Base-by-base conservation (phyloP, 1,284 basidiomycete genomes). In the Agaricales sp. region DNA sequence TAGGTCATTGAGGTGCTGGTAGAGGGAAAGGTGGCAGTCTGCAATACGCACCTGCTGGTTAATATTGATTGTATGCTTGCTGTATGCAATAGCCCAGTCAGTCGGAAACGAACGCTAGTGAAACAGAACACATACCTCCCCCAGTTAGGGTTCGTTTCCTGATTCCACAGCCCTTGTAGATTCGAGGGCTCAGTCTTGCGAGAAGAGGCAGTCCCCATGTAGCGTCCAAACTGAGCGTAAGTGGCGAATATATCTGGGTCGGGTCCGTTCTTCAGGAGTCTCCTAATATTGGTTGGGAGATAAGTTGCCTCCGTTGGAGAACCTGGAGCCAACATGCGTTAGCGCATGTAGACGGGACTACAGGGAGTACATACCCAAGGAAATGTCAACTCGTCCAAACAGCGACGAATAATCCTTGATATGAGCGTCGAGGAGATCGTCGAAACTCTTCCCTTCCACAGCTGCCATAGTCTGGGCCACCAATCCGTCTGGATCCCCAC, bases 151-250 rank as follows among this genome's bases (percentile, higher is more conserved):
- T 35, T 47, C 1, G 51, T 24, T 4, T 49, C 50, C 21, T 53
- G 46, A 21, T 57, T 57, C 56, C 56, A 58, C n/a, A 58, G 20
- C 12, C 43, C 48, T 47, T 39, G 30, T 45, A 50, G 46, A 16
- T 50, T 54, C 4, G 53, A 51, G 21, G 53, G 49, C 45, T 54
- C 53, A 1, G 53, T 52, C 3, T 49, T 51, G 23, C 53, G 44
- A 4, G 53, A 54, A 13, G 53, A 54, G 4, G 53, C 49, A 21
- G 53, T 54, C 24, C 39, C 51, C 23, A 54, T 44, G 45, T 54
- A 54, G 18, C 53, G 25, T 11, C 47, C 53, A 46, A 51, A 54
- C 39, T 54, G 51, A 19, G 50, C 43, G 39, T 52, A 54, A 2
- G 53, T 30, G 30, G 51, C 50, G 26, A 54, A 52, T 4, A 54